Base-by-base conservation (phyloP, 2,329 filamentous ascomycete species). In the Pyricularia sp. region DNA sequence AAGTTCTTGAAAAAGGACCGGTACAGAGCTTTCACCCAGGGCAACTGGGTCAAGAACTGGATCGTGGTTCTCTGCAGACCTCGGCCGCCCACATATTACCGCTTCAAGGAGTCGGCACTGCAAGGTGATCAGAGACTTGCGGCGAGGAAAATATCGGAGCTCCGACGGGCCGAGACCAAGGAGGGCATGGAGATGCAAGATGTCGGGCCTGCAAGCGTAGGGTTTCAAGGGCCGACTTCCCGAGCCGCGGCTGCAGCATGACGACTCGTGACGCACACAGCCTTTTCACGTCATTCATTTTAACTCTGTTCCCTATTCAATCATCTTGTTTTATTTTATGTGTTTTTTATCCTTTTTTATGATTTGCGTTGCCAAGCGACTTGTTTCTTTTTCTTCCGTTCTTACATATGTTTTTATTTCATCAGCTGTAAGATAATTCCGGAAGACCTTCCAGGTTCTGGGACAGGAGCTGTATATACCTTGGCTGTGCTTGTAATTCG, bases 1-100 rank as follows among this genome's bases (percentile, higher is more conserved):
- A 98, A 98, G 79, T 98, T 99, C 77, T 82, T 90, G 71, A 96
- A 95, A 80, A 90, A 91, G 74, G 94, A 99, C 77, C 88, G 95
- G 14, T 96, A 97, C 79, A 85, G 94, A 63, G 93, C 95, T 1
- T 99, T 97, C 74, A 94, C 89, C 1, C 93, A 96, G 75, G 90
- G 89, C 50, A 90, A 83, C 72, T 82, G 90, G 65, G 78, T 91
- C 75, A 90, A 85, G 75, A 99, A 99, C 78, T 93, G 92, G 86
- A 79, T 92, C 55, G 86, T 89, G 9, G 93, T 97, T 14, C 83
- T 98, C 66, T 90, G 89, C 73, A 89, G 94, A 66, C 94, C 95
- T 14, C 86, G 94, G 25, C 89, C 93, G 25, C 94, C 94, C 9
- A 94, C 92, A 0, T 98, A 97, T 78, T 88, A 97, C 76, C 86